Conservation (phyloP, 345 rosid genomes). For the Brassica nigra region DNA sequence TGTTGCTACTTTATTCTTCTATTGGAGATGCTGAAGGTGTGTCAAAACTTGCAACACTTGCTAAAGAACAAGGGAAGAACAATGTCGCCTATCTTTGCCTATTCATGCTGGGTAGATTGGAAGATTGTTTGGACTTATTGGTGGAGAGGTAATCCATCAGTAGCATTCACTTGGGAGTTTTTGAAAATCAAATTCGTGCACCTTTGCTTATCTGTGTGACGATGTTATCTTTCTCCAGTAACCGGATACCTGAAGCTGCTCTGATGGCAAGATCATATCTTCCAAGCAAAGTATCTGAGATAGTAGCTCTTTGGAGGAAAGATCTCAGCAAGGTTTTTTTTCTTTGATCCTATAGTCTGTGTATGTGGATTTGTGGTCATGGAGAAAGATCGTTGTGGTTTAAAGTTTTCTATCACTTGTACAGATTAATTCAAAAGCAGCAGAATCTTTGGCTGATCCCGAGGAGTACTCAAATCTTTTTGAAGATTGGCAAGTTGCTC, state of each 20-base stretch:
- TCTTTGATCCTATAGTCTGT: not conserved
- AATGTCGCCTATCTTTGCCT: constrained; percentile 94
- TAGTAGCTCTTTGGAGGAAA: constrained; percentile 94
- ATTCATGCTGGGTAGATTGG: constrained; percentile 91
- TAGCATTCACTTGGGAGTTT: constrained; percentile 18
- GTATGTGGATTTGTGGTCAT: not conserved
- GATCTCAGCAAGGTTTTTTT: constrained; percentile 77
- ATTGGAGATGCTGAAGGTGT: constrained; percentile 95
- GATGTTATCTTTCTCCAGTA: constrained; percentile 54
- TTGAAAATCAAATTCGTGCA: constrained; percentile 4
- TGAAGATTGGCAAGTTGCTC: constrained; percentile 97
- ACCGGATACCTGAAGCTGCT: constrained; percentile 99
- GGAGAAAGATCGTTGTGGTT: constrained; percentile 3
- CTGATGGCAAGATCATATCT: constrained; percentile 97
- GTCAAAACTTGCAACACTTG: constrained; percentile 72
- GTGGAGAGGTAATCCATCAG: constrained; percentile 71
- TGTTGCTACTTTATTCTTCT: constrained; percentile 92
- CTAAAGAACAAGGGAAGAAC: constrained; percentile 95
- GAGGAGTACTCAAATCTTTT: constrained; percentile 94
- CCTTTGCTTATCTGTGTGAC: constrained; percentile 21
- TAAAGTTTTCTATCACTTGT: constrained; percentile 16
- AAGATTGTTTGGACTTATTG: constrained; percentile 88
- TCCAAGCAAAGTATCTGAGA: constrained; percentile 97
- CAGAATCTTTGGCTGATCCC: constrained; percentile 98
- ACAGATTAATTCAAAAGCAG: constrained; percentile 94